These are phyloP conservation scores for Ogataea salicorniae DNA, from an alignment of 805 yeast species.

Conservation along the genomic window DNA sequence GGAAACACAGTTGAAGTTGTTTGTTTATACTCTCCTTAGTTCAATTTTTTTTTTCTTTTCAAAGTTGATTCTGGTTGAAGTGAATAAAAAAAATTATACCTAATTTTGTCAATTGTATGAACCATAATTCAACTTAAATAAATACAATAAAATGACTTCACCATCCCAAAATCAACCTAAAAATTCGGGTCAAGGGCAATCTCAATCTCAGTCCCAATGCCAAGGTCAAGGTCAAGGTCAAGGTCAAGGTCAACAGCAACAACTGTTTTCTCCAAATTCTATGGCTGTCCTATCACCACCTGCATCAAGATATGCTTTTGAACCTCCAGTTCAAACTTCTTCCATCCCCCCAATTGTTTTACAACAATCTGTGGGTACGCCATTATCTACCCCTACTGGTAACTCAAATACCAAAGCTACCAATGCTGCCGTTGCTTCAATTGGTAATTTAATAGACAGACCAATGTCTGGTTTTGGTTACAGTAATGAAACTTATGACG, in stretches of 20 bases:
- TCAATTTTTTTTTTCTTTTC: too few species aligned
- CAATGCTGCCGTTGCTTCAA: neutral
- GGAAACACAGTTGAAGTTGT: too few species aligned
- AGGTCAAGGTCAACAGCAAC: slow-evolving; percentile 8
- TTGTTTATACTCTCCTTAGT: too few species aligned
- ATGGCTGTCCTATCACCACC: slow-evolving; percentile 40
- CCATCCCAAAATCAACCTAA: too few species aligned
- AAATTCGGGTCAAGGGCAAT: too few species aligned
- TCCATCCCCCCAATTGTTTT: slow-evolving; percentile 23
- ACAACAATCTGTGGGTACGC: slow-evolving; percentile 14
- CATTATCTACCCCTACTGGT: slow-evolving; percentile 12
- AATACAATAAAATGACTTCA: too few species aligned
- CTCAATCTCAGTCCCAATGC: too few species aligned
- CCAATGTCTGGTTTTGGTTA: slow-evolving; percentile 13
- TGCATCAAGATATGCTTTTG: slow-evolving; percentile 33
- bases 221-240: neutral
- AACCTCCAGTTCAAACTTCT: slow-evolving; percentile 20
- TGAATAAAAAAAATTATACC: too few species aligned
- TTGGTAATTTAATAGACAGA: slow-evolving; percentile 12
- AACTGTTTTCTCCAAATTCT: slow-evolving; percentile 22
- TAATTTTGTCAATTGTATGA: too few species aligned
- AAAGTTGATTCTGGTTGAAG: too few species aligned
- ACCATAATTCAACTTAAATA: too few species aligned
- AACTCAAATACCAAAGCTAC: neutral
- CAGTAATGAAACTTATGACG: slow-evolving; percentile 19